Percentiles rank a stretch among this genome's conserved stretches.
phyloP scores from a whole-genome alignment of 352 stramenopile species.

The Achlya hypogyna region DNA sequence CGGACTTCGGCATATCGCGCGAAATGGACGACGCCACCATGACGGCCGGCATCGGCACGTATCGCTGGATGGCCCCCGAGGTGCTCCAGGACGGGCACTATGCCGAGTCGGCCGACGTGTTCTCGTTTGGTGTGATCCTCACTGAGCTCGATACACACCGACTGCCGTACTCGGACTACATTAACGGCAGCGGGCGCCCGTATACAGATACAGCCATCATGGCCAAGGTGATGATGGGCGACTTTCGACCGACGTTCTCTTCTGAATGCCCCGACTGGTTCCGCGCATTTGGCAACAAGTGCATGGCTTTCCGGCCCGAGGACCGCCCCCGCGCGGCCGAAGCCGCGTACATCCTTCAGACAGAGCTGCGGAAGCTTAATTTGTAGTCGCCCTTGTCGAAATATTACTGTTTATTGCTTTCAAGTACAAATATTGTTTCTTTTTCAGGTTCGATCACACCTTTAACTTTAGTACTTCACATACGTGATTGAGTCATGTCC shows the following conservation, averaged over 20 bases:
- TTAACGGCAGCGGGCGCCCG: not conserved
- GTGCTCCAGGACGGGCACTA: slow-evolving; percentile 8
- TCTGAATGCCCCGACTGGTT: not conserved
- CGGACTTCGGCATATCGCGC: slow-evolving; percentile 4
- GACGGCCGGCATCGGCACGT: slow-evolving; percentile 16
- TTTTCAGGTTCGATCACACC: too few species aligned
- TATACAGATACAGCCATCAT: slow-evolving; percentile 14
- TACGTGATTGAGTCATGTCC: too few species aligned
- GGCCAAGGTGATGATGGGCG: slow-evolving; percentile 4
- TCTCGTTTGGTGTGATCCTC: slow-evolving; percentile 9
- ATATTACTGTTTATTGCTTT: too few species aligned
- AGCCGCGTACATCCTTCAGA: not conserved
- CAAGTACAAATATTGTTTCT: too few species aligned
- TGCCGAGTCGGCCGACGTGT: slow-evolving; percentile 6
- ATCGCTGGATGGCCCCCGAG: slow-evolving; percentile 12
- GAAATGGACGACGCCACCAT: slow-evolving; percentile 8
- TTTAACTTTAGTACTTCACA: too few species aligned
- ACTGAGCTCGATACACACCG: not conserved
- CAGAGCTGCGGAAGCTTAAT: not conserved
- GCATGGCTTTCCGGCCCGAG: not conserved
- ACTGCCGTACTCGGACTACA: slow-evolving; percentile 7
- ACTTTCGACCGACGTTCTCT: not conserved
- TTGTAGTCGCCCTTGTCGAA: not conserved
- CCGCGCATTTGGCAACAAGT: not conserved
- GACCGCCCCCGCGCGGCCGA: not conserved